Base-by-base conservation (phyloP, 331 rosid species). In the Phaseolus coccineus region DNA sequence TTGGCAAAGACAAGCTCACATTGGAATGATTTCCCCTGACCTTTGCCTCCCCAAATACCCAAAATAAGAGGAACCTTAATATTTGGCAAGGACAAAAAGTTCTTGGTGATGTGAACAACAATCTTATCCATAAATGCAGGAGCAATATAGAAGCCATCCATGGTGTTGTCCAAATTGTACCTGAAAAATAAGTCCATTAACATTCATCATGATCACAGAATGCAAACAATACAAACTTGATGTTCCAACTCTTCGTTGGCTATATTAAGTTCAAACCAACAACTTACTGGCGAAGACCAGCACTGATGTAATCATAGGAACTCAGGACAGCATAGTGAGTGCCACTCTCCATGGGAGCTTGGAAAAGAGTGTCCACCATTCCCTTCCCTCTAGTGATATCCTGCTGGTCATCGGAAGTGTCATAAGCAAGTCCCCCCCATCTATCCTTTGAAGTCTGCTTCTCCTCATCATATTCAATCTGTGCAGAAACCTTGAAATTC, bases 31-130 rank as follows among this genome's bases (percentile, higher is more conserved):
- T 94, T 94, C 13, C 96, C 97, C 78, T 94, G 98, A 72, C 98
- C 98, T 84, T 94, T 94, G 69, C 98, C 98, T 84, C 97, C 98
- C 98, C 97, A 94, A 33, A 94, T 72, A 77, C 98, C 98, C 81
- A 94, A 73, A 80, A 92, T 94, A 50, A 94, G 96, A 77, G 97
- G 98, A 84, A 94, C 84, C 91, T 94, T 92, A 79, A 94, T 92
- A 85, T 91, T 94, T 47, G 97, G 98, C 69, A 94, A 82, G 82
- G 1, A 51, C 85, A 94, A 53, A 83, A 57, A 94, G 91, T 94
- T 94, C 91, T 94, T 92, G 66, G 93, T 84, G 92, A 92, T 88
- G 90, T 94, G 98, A 84, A 94, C 97, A 58, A 92, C 96, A 72
- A 94, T 81, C 83, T 94, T 92, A 92, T 94, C 98, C 98, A 94